Conservation (phyloP, 2,329 filamentous ascomycete species). For the Tolypocladium sp. region DNA sequence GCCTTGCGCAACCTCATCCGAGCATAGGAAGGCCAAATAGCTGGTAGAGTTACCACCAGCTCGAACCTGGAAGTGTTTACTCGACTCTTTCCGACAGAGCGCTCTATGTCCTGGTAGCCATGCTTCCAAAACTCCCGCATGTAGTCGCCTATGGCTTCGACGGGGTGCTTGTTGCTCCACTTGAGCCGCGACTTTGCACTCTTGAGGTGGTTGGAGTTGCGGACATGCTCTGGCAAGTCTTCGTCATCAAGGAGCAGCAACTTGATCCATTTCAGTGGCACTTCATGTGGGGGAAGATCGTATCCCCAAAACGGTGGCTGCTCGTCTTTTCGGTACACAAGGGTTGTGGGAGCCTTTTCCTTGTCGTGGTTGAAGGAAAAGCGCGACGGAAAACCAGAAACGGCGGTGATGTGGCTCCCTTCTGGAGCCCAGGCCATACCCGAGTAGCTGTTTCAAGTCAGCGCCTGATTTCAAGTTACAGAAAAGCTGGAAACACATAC, state of each 20-base stretch:
- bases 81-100: slow-evolving; percentile 11
- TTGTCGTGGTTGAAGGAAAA: slow-evolving; percentile 13
- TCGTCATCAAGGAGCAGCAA: slow-evolving; percentile 23
- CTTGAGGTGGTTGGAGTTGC: slow-evolving; percentile 10
- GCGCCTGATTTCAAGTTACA: neutral
- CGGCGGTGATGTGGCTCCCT: slow-evolving; percentile 13
- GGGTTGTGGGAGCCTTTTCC: slow-evolving; percentile 20
- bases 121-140: slow-evolving; percentile 24
- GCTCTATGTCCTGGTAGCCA: slow-evolving; percentile 13
- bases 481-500: slow-evolving; percentile 12
- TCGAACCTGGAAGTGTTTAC: slow-evolving; percentile 17
- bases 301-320: slow-evolving; percentile 20
- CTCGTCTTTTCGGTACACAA: slow-evolving; percentile 6
- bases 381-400: slow-evolving; percentile 20
- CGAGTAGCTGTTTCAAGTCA: slow-evolving; percentile 20
- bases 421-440: slow-evolving; percentile 30
- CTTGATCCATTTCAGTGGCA: slow-evolving; percentile 31
- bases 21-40: slow-evolving; percentile 34
- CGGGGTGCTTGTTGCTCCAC: slow-evolving; percentile 7
- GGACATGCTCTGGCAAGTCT: slow-evolving; percentile 16
- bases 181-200: slow-evolving; percentile 1
- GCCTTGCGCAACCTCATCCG: slow-evolving; percentile 26
- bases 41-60: slow-evolving; percentile 33
- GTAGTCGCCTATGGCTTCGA: slow-evolving; percentile 21
- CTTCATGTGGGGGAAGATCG: slow-evolving; percentile 8